phyloP scores from a whole-genome alignment of 129 eudicot species.

The Logfia minima region DNA sequence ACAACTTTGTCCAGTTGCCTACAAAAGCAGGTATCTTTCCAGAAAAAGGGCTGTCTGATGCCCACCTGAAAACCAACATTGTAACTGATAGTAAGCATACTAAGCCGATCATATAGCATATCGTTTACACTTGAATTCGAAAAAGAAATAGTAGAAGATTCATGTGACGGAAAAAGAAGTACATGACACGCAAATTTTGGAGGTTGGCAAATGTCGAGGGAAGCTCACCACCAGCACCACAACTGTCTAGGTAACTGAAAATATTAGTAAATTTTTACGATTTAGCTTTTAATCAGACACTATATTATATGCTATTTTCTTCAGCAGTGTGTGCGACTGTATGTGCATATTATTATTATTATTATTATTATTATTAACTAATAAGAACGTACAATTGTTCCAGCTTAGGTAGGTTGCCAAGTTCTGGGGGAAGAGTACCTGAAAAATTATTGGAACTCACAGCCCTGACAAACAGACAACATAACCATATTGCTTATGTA shows the following conservation, averaged over 20 bases:
- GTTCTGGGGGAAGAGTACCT: conserved; percentile 68
- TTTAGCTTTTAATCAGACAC: conserved; percentile 11
- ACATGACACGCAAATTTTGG: conserved; percentile 42
- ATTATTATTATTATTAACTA: conserved; percentile 12
- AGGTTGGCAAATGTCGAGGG: conserved; percentile 63
- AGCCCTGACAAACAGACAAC: conserved; percentile 40
- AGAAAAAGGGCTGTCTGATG: conserved; percentile 59
- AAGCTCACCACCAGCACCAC: conserved; percentile 63
- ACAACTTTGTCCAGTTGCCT: conserved; percentile 58
- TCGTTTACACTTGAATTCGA: conserved; percentile 2
- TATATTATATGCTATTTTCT: background rate
- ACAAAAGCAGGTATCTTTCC: conserved; percentile 66
- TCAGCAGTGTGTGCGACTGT: background rate
- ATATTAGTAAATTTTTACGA: background rate
- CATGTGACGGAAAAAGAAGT: conserved; percentile 23
- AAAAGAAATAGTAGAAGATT: background rate
- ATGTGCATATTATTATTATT: background rate
- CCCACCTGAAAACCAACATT: conserved; percentile 58
- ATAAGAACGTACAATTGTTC: conserved; percentile 42
- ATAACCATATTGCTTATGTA: background rate
- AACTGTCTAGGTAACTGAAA: conserved; percentile 61
- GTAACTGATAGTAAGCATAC: background rate
- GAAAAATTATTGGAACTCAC: conserved; percentile 64
- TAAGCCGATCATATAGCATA: background rate
- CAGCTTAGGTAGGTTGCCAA: conserved; percentile 54